Evolutionary conservation across 108 stramenopile genomes (phyloP).

Genomic region (Cyclotella atomus): DNA sequence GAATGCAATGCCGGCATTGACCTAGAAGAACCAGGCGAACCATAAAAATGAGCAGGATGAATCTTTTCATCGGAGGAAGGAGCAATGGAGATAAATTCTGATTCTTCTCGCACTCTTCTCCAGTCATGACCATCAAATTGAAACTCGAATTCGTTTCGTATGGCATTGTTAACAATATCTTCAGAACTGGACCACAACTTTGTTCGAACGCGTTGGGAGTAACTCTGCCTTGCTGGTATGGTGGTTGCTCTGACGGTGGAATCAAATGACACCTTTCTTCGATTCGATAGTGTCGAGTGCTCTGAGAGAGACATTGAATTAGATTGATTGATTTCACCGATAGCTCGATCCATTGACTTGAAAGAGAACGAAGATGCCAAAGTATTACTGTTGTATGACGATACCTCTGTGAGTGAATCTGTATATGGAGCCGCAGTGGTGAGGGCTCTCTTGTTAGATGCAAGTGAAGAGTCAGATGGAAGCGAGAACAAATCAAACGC

Average conservation of each 20-base stretch:
- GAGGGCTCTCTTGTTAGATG: not conserved
- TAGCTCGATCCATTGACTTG: slow-evolving; percentile 5
- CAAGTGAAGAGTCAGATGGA: slow-evolving; percentile 39
- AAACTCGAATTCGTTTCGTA: slow-evolving; percentile 41
- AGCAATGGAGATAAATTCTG: slow-evolving; percentile 1
- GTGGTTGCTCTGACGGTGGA: slow-evolving; percentile 43
- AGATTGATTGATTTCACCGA: not conserved
- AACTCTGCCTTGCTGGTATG: slow-evolving; percentile 31
- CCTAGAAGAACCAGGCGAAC: slow-evolving; percentile 2
- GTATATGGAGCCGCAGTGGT: not conserved
- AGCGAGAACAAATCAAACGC: slow-evolving; percentile 43
- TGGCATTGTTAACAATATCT: slow-evolving; percentile 28
- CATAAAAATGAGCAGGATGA: slow-evolving; percentile 35
- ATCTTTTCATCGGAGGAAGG: slow-evolving; percentile 15
- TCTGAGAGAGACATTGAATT: slow-evolving; percentile 1
- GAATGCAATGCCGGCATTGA: not conserved
- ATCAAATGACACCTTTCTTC: slow-evolving; percentile 45
- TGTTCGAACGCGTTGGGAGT: slow-evolving; percentile 27
- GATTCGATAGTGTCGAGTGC: not conserved
- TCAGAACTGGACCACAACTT: slow-evolving; percentile 43
- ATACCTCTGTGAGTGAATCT: slow-evolving; percentile 10
- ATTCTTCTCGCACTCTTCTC: slow-evolving; percentile 31
- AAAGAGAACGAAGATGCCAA: slow-evolving; percentile 7
- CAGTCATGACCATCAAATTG: slow-evolving; percentile 32
- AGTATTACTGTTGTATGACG: slow-evolving; percentile 9